Base-by-base conservation (phyloP, 371 early-diverging fungal genomes). In the Zopfochytrium polystomum region DNA sequence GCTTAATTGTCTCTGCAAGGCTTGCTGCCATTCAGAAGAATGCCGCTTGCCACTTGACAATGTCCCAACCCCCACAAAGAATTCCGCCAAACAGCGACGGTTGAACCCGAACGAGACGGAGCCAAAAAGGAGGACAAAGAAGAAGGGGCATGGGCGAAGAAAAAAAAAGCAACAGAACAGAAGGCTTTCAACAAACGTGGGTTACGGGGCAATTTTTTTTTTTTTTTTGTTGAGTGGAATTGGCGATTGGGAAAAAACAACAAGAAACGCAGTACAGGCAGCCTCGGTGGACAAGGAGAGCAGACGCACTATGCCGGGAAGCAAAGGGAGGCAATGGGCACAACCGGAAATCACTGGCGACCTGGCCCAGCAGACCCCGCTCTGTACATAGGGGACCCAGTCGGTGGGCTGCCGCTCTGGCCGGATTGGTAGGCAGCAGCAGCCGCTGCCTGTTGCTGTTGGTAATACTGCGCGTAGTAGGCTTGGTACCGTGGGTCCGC, bases 381-480 rank as follows among this genome's bases (percentile, higher is more conserved):
- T 42, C 42, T n/a, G 13, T 42, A n/a, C 42, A 42, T 42, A 13
- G 11, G 42, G 13, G 42, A 42, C 11, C 13, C 13, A 11, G 42
- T 42, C 42, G 13, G 11, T 42, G 42, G 13, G n/a, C 11, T n/a
- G n/a, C 42, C 42, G n/a, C 13, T 11, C 42, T 11, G 13, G n/a
- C 42, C 42, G n/a, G 13, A 11, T 42, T 42, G 42, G 11, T n/a
- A 11, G n/a, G 42, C 42, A 13, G 11, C 13, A 13, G 13, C 42
- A 11, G 42, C 13, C 42, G 11, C 13, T 42, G 42, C 13, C n/a
- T 42, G 42, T n/a, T 42, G 42, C n/a, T 42, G 42, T 13, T 42
- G n/a, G 42, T 42, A 42, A 11, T n/a, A 11, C 42, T 42, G 42
- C 42, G 42, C 42, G n/a, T 42, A 42, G n/a, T 42, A 42, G n/a